Evolutionary conservation across 176 grass and related monocot species (phyloP), one percentile per base, ranked within the genome.

Genomic region (Leersia perrieri): DNA sequence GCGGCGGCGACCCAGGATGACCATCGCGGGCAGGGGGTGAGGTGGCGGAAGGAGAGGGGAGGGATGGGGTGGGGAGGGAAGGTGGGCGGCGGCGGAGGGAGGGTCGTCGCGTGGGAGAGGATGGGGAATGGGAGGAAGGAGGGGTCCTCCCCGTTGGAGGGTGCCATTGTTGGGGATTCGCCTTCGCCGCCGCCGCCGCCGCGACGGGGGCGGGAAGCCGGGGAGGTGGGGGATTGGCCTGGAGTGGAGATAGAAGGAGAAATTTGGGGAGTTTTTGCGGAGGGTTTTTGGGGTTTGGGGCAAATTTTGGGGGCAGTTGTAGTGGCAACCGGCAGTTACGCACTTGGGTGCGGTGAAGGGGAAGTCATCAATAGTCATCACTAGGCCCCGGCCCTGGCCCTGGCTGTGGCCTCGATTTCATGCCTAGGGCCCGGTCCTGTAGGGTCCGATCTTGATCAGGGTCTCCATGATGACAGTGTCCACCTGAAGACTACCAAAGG

Each of bases 11-110:
- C 81, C 71, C 81, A 83, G 42, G 81, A 9, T 0, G 42, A 66
- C 81, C 81, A 83, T 1, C 81, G 61, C 10, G 61, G 60, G 14
- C 71, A 79, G 18, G 62, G 16, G 0, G 62, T 74, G 61, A 84
- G 75, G 81, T 78, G 33, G 68, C 80, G 75, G 49, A 88, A 79
- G 81, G 16, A 62, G 49, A 79, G 80, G 1, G 60, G 68, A 35
- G 75, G 68, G 68, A 83, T 0, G 74, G 45, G 7, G 13, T 13
- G 75, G 38, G 69, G 68, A 15, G 74, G 33, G 11, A 58, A 72
- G 11, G 79, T 28, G 11, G 58, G 26, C 60, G 67, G 3, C 3
- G 11, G 5, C 1, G 74, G 74, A 2, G 47, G 51, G 5, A 51
- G 47, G 3, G 47, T 49, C 22, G 38, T 39, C 33, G 29, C 35